Evolutionary conservation across 176 grass and related monocot species (phyloP), one percentile per base, ranked within the genome.

Genomic region (Raddia distichophylla): DNA sequence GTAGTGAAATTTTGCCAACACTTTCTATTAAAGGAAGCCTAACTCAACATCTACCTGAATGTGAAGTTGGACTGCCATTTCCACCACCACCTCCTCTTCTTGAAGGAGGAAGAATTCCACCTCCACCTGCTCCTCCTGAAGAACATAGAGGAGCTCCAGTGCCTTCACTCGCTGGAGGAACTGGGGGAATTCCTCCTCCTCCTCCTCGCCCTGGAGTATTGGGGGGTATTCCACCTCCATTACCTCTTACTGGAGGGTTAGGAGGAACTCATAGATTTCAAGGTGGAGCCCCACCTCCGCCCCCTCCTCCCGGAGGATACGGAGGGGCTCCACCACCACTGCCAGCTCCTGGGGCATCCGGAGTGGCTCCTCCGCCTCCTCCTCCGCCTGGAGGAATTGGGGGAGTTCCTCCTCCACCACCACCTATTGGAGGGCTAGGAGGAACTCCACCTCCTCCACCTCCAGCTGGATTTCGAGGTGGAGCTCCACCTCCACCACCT

Each of bases 401-500:
- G 56, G 73, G 73, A 77, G 69, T 35, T 81, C 79, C 87, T 3
- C 76, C 80, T 22, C 78, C 78, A 8, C 86, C 79, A 43, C 54
- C 85, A 3, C 34, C 53, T n/a, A 12, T 42, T 77, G 78, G 61
- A 77, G 77, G 65, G 53, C 48, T 73, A 67, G 72, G 64, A 55
- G 74, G 51, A 60, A 60, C 74, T 79, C 44, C 84, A 66, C 76
- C 72, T 62, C 78, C 70, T 79, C 44, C 84, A 66, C 76, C 72
- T 62, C 78, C 70, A 9, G 77, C 74, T 59, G 86, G 77, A 82
- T 82, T 81, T 83, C 59, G 51, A 62, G 84, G 70, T 57, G 82
- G 79, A 82, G 73, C 81, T 83, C 89, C 79, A 3, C 83, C 84
- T 43, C 89, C 89, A 9, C 91, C 84, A 42, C 83, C 89, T 58